Evolutionary conservation across 1,284 basidiomycete genomes (phyloP), one percentile per base, ranked within the genome.

Genomic region (Apiotrichum brassicae): DNA sequence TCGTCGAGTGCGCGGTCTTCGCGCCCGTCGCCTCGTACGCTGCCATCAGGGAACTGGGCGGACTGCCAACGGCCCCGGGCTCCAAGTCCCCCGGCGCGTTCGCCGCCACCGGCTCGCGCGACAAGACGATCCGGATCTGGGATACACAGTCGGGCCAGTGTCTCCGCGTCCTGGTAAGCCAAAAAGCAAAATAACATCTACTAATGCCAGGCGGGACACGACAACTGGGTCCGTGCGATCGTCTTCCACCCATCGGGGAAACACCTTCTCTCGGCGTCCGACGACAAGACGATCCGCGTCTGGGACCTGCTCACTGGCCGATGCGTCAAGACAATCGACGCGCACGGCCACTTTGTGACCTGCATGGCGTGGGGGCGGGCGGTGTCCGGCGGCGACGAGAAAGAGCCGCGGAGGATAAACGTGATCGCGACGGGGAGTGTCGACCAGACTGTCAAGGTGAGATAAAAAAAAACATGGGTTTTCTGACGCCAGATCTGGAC

Each of bases 101-200:
- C 63, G 78, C 86, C 0, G 85, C 84, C 1, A 90, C 88, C 1
- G 90, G 87, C 0, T 85, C 85, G 30, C 78, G 90, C 65, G 90
- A 94, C 75, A 93, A 90, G 77, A 82, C 82, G 3, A 87, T 94
- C 68, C 84, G 83, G 59, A 71, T 94, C 19, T 94, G 90, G 90
- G 89, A 93, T 64, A 78, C 81, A 1, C 77, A 81, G 49, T 82
- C 80, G 42, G 89, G 91, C 12, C 87, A 83, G 63, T 81, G 81
- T 57, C 66, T 88, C n/a, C 77, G 80, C 56, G 82, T 78, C 8
- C 72, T 87, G 25, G 81, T 82, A 50, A 60, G 79, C 70, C 24
- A 13, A 28, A 14, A 12, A 12, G 12, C n/a, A 26, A 2, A 22
- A 22, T 40, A 9, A 23, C n/a, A 13, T 13, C 13, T 28, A 14